Conservation (phyloP, 164 flowering plant species). For the Kalanchoe fedtschenkoi region DNA sequence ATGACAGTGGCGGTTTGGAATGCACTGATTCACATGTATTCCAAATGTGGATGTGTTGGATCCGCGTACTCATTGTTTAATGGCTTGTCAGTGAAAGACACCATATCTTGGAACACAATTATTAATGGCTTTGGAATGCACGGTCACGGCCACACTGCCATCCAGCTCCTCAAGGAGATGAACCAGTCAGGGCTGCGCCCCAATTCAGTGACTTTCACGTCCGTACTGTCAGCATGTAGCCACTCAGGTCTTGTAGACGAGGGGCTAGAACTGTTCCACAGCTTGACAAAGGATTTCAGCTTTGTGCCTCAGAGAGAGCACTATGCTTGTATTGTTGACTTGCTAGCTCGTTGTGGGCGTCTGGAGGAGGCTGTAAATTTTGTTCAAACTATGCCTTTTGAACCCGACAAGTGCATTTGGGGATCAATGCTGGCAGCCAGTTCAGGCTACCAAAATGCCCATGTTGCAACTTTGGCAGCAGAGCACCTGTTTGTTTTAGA, state of each 20-base stretch:
- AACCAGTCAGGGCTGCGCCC: conserved; percentile 23
- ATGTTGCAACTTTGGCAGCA: conserved; percentile 34
- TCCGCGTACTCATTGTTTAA: conserved; percentile 26
- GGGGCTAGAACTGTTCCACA: conserved; percentile 34
- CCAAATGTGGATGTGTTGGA: conserved; percentile 33
- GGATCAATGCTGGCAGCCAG: conserved; percentile 44
- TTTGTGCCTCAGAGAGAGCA: conserved; percentile 37
- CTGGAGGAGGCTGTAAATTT: conserved; percentile 37
- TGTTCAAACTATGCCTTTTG: conserved; percentile 24
- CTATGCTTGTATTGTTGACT: conserved; percentile 42
- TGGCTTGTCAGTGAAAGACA: conserved; percentile 27
- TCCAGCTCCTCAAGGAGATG: conserved; percentile 32
- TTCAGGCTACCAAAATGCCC: conserved; percentile 25
- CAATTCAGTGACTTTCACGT: conserved; percentile 35
- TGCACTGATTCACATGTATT: conserved; percentile 47
- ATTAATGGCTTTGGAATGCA: conserved; percentile 37
- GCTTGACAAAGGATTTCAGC: conserved; percentile 19
- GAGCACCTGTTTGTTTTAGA: conserved; percentile 36
- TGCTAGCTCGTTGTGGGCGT: conserved; percentile 36
- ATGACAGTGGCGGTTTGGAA: conserved; percentile 22
- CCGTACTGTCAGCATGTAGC: conserved; percentile 45
- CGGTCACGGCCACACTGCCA: conserved; percentile 35
- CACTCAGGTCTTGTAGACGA: conserved; percentile 55
- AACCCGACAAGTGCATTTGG: conserved; percentile 38
- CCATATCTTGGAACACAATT: conserved; percentile 48